Base-by-base conservation (phyloP, 352 stramenopile species). In the Phytopythium ostracodes region DNA sequence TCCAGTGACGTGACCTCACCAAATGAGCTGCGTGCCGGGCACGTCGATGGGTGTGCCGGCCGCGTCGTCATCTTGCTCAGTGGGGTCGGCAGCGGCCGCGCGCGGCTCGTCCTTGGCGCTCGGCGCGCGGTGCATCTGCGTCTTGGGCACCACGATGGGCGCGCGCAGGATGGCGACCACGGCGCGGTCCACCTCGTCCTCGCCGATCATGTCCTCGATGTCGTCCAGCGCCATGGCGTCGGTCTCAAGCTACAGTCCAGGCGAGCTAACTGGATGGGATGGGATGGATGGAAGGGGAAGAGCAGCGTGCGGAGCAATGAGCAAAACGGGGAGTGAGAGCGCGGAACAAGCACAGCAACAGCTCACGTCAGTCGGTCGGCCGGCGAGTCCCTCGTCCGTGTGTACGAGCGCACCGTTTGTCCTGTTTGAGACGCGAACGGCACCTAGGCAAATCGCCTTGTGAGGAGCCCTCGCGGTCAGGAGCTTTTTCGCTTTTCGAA, bases 141-240 rank as follows among this genome's bases (percentile, higher is more conserved):
- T 63, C 71, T 91, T 92, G 27, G 84, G 81, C 14, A 76, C 79
- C 22, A 92, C 81, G 60, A 91, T 91, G 25, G 72, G 74, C 50
- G 67, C 56, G 31, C 84, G 81, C 33, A 77, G 63, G 35, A 66
- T 76, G 51, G 64, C 70, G 56, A 80, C 71, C 20, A 65, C 64
- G n/a, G 71, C 76, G 62, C 84, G 84, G 51, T 72, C 74, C 51
- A 89, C 65, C 63, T 88, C 84, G 31, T 89, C 73, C 60, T 87
- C 79, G 64, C 67, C 72, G 67, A 93, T 86, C 71, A 93, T 90
- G 72, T 91, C 81, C 64, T 93, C 84, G 38, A 93, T 91, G 68
- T 91, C 84, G 63, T 93, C 84, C 65, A 84, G 55, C 55, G 38
- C 55, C 55, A 60, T 60, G 35, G n/a, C 27, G 22, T 10, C 35